Evolutionary conservation across 139 green algal species (phyloP), one percentile per base, ranked within the genome.

Genomic region (Micromonas commoda): DNA sequence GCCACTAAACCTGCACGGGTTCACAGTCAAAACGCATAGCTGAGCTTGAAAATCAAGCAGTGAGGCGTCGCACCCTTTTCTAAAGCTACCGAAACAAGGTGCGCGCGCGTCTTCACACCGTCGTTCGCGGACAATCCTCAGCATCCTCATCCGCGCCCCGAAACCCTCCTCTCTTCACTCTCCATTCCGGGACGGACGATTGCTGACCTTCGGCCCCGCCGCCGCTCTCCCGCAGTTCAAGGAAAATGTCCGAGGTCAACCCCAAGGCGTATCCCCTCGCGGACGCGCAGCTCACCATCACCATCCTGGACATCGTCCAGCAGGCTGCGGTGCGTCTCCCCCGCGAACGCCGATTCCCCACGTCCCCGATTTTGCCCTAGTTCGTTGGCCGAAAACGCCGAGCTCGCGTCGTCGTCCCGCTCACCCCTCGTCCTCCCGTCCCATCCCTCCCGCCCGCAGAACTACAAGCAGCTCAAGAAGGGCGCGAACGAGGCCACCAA

Each of bases 391-490:
- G n/a, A n/a, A n/a, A n/a, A n/a, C n/a, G n/a, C n/a, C n/a, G n/a
- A n/a, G n/a, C n/a, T n/a, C n/a, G n/a, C n/a, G n/a, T n/a, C n/a
- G n/a, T n/a, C n/a, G n/a, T n/a, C n/a, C n/a, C n/a, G n/a, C n/a
- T 57, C 45, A 57, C 45, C 45, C 45, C 45, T 16, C 45, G 9
- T 57, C 45, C 45, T 57, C 45, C 45, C 9, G 9, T 57, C 45
- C 9, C 45, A 9, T 57, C 16, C 45, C 45, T 57, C 45, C 45
- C 45, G 16, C 9, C 45, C 45, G 16, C 28, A 32, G 23, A 98
- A 97, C 88, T 99, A 98, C 85, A 97, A 98, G 88, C 95, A 99
- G 89, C 90, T 99, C n/a, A 96, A 96, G 82, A 99, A 99, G 85
- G 95, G 95, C 9, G 95, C 95, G 35, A 99, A 99, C 85, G 95